Base-by-base conservation (phyloP, 495 filamentous ascomycete genomes). In the Cenococcum geophilum region DNA sequence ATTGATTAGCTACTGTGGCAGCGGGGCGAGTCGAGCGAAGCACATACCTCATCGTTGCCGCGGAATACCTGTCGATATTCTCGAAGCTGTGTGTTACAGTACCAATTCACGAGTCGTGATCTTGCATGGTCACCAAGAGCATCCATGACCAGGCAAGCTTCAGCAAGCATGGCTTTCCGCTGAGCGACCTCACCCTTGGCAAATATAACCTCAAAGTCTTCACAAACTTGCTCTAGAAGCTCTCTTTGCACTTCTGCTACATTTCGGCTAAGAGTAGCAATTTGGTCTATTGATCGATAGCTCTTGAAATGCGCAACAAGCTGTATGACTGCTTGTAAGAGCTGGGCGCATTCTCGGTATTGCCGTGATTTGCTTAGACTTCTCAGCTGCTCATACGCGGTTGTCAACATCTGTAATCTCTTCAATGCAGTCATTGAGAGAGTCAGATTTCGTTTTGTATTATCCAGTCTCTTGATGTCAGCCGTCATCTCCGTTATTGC, bases 231-330 rank as follows among this genome's bases (percentile, higher is more conserved):
- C 76, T 98, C 93, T 60, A 96, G 77, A 34, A 98, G 77, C 73
- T 97, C 93, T 43, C 92, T 79, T 75, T 97, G 95, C 57, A 98
- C 80, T 64, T 98, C 93, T 22, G 91, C 88, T 37, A 98, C 93
- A 69, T 95, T 96, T 47, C 89, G 83, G 68, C 89, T 92, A 36
- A 98, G 82, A 3, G 90, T 89, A 18, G 93, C 93, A 65, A 99
- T 97, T 78, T 99, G 93, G 71, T 97, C 92, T 45, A 99, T 97
- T 59, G 89, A 95, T 59, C 95, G 82, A 72, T 97, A 97, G 70
- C 89, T 93, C 73, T 96, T 95, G 82, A 99, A 99, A 76, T 99
- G 91, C 59, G 88, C 88, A 91, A 97, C 96, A 34, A 99, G 84
- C 81, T 99, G 93, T 61, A 97, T 84, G 42, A 99, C 93, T 4